Conservation (phyloP, 2,329 filamentous ascomycete species). For the Venturia oleaginea region DNA sequence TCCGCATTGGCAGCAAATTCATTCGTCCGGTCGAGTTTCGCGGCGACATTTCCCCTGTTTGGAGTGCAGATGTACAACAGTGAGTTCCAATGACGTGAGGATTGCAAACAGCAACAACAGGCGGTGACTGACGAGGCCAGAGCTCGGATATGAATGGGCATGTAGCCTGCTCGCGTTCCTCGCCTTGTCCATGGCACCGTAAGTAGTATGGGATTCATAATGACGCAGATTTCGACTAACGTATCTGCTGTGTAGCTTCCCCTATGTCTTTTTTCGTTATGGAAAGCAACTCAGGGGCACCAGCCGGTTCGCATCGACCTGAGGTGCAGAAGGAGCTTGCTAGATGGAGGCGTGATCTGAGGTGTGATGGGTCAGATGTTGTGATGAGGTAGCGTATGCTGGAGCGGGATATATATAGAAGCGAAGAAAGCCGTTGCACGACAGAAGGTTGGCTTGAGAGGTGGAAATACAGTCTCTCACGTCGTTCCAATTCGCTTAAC, state of each 20-base stretch:
- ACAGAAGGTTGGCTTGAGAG: slow-evolving; percentile 3
- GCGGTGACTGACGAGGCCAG: slow-evolving; percentile 34
- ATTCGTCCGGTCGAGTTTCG: slow-evolving; percentile 40
- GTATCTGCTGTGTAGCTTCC: slow-evolving; percentile 24
- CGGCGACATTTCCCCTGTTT: slow-evolving; percentile 38
- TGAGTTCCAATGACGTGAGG: slow-evolving; percentile 27
- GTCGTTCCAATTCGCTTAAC: neutral
- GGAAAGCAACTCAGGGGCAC: slow-evolving; percentile 39
- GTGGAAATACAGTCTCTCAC: slow-evolving; percentile 1
- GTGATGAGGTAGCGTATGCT: neutral
- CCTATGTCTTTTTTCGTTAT: slow-evolving; percentile 40
- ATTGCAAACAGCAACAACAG: slow-evolving; percentile 22
- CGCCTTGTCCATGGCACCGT: slow-evolving; percentile 40
- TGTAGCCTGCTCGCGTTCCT: slow-evolving; percentile 38
- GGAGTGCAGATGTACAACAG: slow-evolving; percentile 44
- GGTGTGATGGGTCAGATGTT: neutral
- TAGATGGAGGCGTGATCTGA: slow-evolving; percentile 9
- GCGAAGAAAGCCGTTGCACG: slow-evolving; percentile 4
- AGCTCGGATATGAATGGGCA: slow-evolving; percentile 43
- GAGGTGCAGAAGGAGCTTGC: neutral
- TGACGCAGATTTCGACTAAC: slow-evolving; percentile 22
- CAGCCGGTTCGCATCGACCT: slow-evolving; percentile 32
- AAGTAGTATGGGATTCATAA: slow-evolving; percentile 20
- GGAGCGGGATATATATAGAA: slow-evolving; percentile 4
- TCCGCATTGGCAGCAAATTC: slow-evolving; percentile 42